phyloP scores from a whole-genome alignment of 202 grass and related monocot genomes.

The Digitaria exilis region DNA sequence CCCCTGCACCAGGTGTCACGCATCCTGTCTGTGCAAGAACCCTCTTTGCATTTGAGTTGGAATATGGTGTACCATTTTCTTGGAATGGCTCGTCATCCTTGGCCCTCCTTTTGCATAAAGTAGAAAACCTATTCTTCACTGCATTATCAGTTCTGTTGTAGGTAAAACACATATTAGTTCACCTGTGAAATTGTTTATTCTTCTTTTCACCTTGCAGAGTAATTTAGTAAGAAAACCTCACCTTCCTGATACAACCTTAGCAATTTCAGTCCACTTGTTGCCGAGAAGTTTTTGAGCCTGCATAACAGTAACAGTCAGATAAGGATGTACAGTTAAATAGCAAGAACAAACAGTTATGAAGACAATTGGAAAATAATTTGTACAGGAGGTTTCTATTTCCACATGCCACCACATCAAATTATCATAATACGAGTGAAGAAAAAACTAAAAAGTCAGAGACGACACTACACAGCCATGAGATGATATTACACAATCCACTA shows the following conservation, averaged over 20 bases:
- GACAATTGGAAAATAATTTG: background rate
- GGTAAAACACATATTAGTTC: constrained; percentile 28
- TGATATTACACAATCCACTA: background rate
- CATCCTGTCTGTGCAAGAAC: constrained; percentile 51
- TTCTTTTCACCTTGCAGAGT: background rate
- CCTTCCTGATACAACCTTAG: constrained; percentile 95
- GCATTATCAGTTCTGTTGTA: constrained; percentile 87
- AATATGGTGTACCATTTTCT: constrained; percentile 63
- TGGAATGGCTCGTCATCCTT: constrained; percentile 65
- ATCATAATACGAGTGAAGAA: background rate
- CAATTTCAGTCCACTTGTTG: constrained; percentile 98
- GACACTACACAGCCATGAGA: background rate
- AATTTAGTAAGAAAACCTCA: constrained; percentile 38
- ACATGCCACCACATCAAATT: background rate
- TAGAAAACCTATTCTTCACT: constrained; percentile 94
- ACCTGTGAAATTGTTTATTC: background rate
- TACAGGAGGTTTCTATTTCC: constrained; percentile 13
- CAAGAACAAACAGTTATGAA: background rate
- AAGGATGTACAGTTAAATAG: constrained; percentile 19
- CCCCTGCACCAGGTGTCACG: constrained; percentile 36
- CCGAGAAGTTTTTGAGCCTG: constrained; percentile 94
- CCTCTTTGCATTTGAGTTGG: constrained; percentile 62
- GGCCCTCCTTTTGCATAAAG: constrained; percentile 84
- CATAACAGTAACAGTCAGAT: constrained; percentile 37
- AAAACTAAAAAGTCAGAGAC: background rate